Percentiles rank a stretch among this genome's conserved stretches.
These are phyloP conservation scores for Fusarium sp. DNA, from an alignment of 2,329 filamentous ascomycete genomes.

Conservation along the genomic window DNA sequence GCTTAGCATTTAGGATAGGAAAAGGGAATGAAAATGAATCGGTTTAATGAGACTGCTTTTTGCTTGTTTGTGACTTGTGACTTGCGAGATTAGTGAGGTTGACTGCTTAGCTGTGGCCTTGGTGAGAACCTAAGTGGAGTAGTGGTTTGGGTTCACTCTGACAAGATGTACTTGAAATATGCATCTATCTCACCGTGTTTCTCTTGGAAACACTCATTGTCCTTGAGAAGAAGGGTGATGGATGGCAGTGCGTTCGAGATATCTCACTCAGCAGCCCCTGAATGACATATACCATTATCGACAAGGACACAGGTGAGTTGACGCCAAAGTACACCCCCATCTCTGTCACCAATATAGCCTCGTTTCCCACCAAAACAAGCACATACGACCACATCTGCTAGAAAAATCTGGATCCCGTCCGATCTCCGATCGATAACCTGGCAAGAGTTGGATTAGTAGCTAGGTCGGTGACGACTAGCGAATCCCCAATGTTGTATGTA, in stretches of 20 bases:
- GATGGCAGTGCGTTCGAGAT: not conserved
- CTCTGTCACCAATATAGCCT: not conserved
- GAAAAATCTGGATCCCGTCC: slow-evolving; percentile 41
- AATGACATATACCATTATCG: not conserved
- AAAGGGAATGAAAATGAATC: slow-evolving; percentile 32
- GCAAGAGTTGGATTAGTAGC: slow-evolving; percentile 42
- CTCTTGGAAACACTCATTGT: not conserved
- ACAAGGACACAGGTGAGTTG: not conserved
- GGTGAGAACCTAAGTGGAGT: not conserved
- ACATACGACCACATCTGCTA: slow-evolving; percentile 41
- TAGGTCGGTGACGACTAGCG: slow-evolving; percentile 40
- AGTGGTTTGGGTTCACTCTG: not conserved
- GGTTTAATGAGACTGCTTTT: not conserved
- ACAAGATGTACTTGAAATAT: not conserved
- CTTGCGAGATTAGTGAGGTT: not conserved
- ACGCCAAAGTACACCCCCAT: not conserved
- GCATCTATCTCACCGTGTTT: not conserved
- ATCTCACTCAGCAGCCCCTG: not conserved
- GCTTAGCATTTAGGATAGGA: slow-evolving; percentile 39
- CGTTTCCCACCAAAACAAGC: not conserved
- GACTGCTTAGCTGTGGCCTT: not conserved
- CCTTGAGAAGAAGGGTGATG: not conserved
- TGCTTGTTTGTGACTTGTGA: not conserved
- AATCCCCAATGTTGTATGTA: slow-evolving; percentile 43
- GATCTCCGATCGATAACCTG: slow-evolving; percentile 37